These are phyloP conservation scores for Diaporthe vaccinii DNA, from an alignment of 2,329 filamentous ascomycete genomes.

Conservation along the genomic window DNA sequence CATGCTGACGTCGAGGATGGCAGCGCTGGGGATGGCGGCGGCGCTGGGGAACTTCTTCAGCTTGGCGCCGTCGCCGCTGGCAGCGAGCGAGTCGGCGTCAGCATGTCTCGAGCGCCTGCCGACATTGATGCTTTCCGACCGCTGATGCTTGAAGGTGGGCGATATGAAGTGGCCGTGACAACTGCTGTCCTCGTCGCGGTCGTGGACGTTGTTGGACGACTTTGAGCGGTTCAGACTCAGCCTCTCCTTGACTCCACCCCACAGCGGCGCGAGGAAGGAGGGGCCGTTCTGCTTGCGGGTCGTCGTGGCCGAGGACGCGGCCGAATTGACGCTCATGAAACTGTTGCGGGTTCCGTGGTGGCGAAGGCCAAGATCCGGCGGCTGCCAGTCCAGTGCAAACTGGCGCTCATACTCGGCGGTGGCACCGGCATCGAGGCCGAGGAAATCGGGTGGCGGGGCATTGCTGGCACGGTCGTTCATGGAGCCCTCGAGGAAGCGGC, in stretches of 20 bases:
- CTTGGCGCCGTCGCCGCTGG: conserved; percentile 5
- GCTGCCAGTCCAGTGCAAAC: conserved; percentile 43
- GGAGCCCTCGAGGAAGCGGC: conserved; percentile 82
- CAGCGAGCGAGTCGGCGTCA: not conserved
- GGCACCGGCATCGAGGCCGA: conserved; percentile 57
- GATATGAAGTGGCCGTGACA: conserved; percentile 29
- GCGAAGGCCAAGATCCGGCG: conserved; percentile 33
- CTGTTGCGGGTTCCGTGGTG: conserved; percentile 27
- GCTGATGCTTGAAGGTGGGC: conserved; percentile 40
- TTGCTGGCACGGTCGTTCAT: conserved; percentile 86
- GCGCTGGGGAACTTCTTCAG: conserved; percentile 34
- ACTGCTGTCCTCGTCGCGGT: conserved; percentile 20
- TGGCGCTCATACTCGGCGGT: conserved; percentile 45
- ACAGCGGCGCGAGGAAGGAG: conserved; percentile 49
- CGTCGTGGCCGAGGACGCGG: conserved; percentile 15
- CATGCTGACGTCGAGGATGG: not conserved
- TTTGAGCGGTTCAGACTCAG: conserved; percentile 46
- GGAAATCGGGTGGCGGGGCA: conserved; percentile 77
- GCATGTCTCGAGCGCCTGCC: not conserved
- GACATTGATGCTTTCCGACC: conserved; percentile 38
- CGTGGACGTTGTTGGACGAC: conserved; percentile 45
- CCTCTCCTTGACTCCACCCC: conserved; percentile 50
- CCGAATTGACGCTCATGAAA: conserved; percentile 31
- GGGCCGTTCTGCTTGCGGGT: conserved; percentile 19
- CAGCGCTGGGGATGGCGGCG: conserved; percentile 17